phyloP scores from a whole-genome alignment of 495 filamentous ascomycete species.

The Aspergillus conjunctus region DNA sequence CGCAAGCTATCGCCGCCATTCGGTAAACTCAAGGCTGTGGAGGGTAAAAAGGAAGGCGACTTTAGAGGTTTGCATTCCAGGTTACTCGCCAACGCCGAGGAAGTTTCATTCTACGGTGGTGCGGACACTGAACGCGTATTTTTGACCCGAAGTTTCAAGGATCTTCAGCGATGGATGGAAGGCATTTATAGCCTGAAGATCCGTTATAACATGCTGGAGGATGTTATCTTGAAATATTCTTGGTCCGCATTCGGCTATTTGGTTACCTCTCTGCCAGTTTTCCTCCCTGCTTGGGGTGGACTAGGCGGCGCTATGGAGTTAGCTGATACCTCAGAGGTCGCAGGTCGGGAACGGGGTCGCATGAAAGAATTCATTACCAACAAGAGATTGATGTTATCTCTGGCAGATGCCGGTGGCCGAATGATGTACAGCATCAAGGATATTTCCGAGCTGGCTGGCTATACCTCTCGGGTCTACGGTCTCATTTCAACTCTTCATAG shows the following conservation, averaged over 20 bases:
- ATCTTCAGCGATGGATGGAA: constrained; percentile 93
- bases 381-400: constrained; percentile 95
- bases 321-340: constrained; percentile 40
- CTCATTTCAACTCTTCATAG: constrained; percentile 93
- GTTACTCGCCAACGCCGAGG: constrained; percentile 94
- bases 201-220: constrained; percentile 97
- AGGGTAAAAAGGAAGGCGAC: constrained; percentile 90
- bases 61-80: constrained; percentile 88
- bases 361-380: constrained; percentile 99
- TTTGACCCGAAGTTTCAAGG: constrained; percentile 85
- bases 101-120: constrained; percentile 98
- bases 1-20: constrained; percentile 90
- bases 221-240: constrained; percentile 96
- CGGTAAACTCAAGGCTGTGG: constrained; percentile 92
- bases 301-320: constrained; percentile 70
- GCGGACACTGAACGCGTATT: constrained; percentile 90
- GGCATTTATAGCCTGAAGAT: constrained; percentile 95
- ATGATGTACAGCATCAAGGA: constrained; percentile 99
- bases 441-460: constrained; percentile 91
- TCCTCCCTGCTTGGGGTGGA: constrained; percentile 94
- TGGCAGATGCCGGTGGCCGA: constrained; percentile 92
- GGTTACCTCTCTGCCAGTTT: constrained; percentile 87
- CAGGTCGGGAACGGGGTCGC: constrained; percentile 71
- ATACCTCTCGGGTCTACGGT: constrained; percentile 94
- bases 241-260: constrained; percentile 98